Conservation (phyloP, 148 eudicot species). For the Polygonum aviculare region DNA sequence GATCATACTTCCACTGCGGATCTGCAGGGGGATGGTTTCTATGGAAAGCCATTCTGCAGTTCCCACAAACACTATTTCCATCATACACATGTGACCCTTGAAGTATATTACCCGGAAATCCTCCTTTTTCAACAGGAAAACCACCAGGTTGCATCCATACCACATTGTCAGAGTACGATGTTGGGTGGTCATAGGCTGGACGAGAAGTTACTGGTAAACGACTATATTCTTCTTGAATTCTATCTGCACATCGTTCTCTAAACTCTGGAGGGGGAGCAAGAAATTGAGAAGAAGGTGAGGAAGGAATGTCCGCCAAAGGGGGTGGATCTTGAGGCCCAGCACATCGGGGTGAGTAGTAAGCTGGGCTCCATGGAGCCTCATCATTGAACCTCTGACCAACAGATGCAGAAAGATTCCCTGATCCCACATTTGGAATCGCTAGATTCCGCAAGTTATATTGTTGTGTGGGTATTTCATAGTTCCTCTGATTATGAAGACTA, state of each 20-base stretch:
- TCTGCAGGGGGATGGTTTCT: constrained; percentile 51
- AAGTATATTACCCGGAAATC: constrained; percentile 74
- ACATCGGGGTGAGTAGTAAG: constrained; percentile 68
- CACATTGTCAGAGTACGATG: constrained; percentile 48
- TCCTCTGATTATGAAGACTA: constrained; percentile 52
- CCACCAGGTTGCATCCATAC: constrained; percentile 52
- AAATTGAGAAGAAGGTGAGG: constrained; percentile 65
- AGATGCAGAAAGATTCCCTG: constrained; percentile 39
- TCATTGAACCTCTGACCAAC: constrained; percentile 40
- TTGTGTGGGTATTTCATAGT: constrained; percentile 53
- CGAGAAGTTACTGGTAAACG: constrained; percentile 35
- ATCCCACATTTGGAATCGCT: constrained; percentile 53
- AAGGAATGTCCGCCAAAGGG: constrained; percentile 43
- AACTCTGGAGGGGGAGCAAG: constrained; percentile 36
- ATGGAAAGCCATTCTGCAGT: constrained; percentile 49
- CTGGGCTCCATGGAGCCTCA: constrained; percentile 82
- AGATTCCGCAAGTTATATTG: constrained; percentile 57
- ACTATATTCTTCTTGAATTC: constrained; percentile 46
- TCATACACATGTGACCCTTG: constrained; percentile 43
- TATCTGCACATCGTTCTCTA: constrained; percentile 42
- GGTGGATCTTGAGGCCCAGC: constrained; percentile 46
- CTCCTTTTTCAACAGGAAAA: constrained; percentile 48
- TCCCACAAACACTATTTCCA: constrained; percentile 51
- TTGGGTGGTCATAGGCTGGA: constrained; percentile 37
- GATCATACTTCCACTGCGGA: constrained; percentile 53